Evolutionary conservation across 2,329 filamentous ascomycete genomes (phyloP).

Genomic region (Colletotrichum navitas): DNA sequence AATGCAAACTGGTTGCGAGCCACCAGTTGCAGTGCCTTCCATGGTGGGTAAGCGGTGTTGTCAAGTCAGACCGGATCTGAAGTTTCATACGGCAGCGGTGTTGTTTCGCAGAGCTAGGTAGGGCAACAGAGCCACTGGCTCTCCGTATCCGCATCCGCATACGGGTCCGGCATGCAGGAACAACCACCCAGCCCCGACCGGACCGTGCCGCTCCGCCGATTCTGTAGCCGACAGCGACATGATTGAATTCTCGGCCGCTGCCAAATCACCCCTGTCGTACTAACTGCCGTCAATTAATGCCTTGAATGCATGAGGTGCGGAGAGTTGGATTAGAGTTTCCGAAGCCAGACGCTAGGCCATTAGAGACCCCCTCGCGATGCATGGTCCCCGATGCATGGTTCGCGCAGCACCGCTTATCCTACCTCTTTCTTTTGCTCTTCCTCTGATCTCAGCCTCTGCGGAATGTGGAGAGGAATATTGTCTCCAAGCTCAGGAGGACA

Average conservation of each 20-base stretch:
- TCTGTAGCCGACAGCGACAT: not conserved
- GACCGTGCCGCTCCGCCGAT: not conserved
- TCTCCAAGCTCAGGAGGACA: not conserved
- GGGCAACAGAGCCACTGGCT: not conserved
- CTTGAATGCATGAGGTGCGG: not conserved
- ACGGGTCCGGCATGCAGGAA: constrained; percentile 14
- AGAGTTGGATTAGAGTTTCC: constrained; percentile 26
- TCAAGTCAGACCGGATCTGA: too few species aligned
- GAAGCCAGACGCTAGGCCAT: not conserved
- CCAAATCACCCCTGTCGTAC: not conserved
- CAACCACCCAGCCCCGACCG: not conserved
- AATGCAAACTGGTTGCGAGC: not conserved
- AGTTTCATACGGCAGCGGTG: not conserved
- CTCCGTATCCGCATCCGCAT: constrained; percentile 39
- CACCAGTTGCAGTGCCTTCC: too few species aligned
- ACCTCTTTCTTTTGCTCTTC: not conserved
- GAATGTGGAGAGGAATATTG: not conserved
- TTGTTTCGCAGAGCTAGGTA: not conserved
- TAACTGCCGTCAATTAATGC: not conserved
- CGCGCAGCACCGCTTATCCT: not conserved
- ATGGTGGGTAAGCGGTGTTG: not conserved
- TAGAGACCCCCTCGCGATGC: not conserved
- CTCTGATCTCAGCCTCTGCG: not conserved
- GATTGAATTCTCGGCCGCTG: not conserved
- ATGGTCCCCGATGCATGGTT: not conserved